Evolutionary conservation across 2,329 filamentous ascomycete species (phyloP).

Genomic region (Trichoderma brevicompactum): DNA sequence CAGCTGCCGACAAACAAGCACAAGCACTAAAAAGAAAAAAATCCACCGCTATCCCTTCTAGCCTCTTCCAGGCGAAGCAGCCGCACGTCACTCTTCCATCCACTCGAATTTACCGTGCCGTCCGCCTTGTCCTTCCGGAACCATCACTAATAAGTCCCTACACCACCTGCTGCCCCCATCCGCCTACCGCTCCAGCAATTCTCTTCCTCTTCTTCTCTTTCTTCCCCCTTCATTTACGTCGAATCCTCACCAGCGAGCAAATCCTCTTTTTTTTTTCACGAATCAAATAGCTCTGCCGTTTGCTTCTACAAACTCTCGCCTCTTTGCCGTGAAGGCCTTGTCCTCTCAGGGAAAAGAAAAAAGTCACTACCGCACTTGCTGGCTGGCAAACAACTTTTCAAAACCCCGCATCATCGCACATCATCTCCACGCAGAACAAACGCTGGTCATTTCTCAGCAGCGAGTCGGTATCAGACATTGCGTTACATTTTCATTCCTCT

Average conservation of each 20-base stretch:
- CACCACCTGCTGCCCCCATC: constrained; percentile 14
- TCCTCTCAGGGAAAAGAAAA: background rate
- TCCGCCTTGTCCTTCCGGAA: constrained; percentile 17
- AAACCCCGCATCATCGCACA: constrained; percentile 28
- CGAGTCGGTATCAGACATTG: constrained; percentile 1
- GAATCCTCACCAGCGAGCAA: background rate
- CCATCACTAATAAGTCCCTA: constrained; percentile 21
- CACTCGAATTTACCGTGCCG: constrained; percentile 19
- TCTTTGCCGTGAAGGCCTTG: background rate
- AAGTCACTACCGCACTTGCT: background rate
- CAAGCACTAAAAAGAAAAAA: constrained; percentile 2
- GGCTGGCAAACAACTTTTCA: constrained; percentile 18
- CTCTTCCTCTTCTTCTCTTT: background rate
- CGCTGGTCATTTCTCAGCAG: constrained; percentile 1
- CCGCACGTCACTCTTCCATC: constrained; percentile 21
- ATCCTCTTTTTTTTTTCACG: background rate
- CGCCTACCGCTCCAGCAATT: constrained; percentile 2
- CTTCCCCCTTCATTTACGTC: background rate
- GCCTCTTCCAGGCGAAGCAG: constrained; percentile 20
- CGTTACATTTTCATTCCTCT: constrained; percentile 1
- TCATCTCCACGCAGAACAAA: constrained; percentile 10
- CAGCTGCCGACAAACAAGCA: constrained; percentile 15
- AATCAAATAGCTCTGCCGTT: background rate
- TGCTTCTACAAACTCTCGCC: constrained; percentile 2
- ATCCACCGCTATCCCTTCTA: constrained; percentile 12